Percentiles rank a stretch among this genome's conserved stretches.
phyloP scores from a whole-genome alignment of 169 alveolate species.

The Cryptosporidium xiaoi region DNA sequence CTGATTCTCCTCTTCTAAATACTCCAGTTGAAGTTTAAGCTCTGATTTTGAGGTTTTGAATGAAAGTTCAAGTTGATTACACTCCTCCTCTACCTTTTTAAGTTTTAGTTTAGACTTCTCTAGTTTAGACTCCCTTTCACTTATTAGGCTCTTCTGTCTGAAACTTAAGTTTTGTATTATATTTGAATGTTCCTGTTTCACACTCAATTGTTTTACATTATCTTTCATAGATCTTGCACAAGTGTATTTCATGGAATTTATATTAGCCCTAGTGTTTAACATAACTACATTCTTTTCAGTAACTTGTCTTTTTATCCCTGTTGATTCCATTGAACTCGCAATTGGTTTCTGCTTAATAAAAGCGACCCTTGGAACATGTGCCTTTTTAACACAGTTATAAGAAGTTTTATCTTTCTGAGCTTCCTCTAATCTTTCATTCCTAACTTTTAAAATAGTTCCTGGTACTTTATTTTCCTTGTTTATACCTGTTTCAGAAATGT shows the following conservation, averaged over 20 bases:
- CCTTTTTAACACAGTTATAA: background rate
- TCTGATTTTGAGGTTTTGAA: constrained; percentile 17
- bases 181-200: background rate
- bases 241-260: background rate
- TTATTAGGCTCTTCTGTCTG: constrained; percentile 47
- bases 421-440: too few species aligned
- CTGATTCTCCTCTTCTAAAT: constrained; percentile 37
- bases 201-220: background rate
- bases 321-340: background rate
- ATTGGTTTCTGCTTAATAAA: background rate
- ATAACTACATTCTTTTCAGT: background rate
- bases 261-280: background rate
- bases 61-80: background rate
- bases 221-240: background rate
- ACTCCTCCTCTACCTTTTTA: background rate
- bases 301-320: background rate
- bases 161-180: constrained; percentile 2
- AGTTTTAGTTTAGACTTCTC: constrained; percentile 15
- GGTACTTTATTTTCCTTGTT: too few species aligned
- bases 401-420: background rate
- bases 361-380: constrained; percentile 50
- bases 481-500: too few species aligned
- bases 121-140: constrained; percentile 42
- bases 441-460: too few species aligned
- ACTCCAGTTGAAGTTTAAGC: constrained; percentile 34